Evolutionary conservation across 768 basidiomycete genomes (phyloP), one percentile per base, ranked within the genome.

Genomic region (Inosperma sp.): DNA sequence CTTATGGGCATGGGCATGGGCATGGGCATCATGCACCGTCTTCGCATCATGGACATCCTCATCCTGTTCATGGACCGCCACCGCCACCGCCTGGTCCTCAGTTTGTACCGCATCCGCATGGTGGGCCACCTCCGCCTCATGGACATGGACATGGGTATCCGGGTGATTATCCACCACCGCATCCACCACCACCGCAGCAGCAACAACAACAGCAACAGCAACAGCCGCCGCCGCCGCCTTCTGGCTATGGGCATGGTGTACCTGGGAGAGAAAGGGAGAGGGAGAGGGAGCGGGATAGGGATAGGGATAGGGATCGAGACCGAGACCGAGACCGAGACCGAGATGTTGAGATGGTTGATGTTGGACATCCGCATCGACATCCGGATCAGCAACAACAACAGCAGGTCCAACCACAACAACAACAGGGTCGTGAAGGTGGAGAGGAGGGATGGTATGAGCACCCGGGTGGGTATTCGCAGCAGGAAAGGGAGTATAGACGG

Each of bases 251-350:
- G 12, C 42, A 25, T 1, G 22, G n/a, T 44, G 17, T 16, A 10
- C 40, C 23, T 27, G 41, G 27, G 23, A 35, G 41, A 34, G 44
- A 52, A 16, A 39, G 45, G n/a, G n/a, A n/a, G n/a, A n/a, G n/a
- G n/a, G n/a, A n/a, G n/a, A n/a, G n/a, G n/a, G n/a, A n/a, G n/a
- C n/a, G n/a, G 25, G 44, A 37, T 2, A 43, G 56, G 27, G 52
- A 51, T 3, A 47, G n/a, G 16, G 50, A 55, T 33, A 49, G 46
- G 48, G 53, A 59, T n/a, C n/a, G n/a, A n/a, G n/a, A n/a, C n/a
- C n/a, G n/a, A n/a, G n/a, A n/a, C n/a, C n/a, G n/a, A n/a, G n/a
- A n/a, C n/a, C n/a, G n/a, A n/a, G n/a, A n/a, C n/a, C n/a, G n/a
- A n/a, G n/a, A n/a, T n/a, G n/a, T n/a, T n/a, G n/a, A n/a, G n/a